Base-by-base conservation (phyloP, 441 rosid species). In the Erodium trifolium region DNA sequence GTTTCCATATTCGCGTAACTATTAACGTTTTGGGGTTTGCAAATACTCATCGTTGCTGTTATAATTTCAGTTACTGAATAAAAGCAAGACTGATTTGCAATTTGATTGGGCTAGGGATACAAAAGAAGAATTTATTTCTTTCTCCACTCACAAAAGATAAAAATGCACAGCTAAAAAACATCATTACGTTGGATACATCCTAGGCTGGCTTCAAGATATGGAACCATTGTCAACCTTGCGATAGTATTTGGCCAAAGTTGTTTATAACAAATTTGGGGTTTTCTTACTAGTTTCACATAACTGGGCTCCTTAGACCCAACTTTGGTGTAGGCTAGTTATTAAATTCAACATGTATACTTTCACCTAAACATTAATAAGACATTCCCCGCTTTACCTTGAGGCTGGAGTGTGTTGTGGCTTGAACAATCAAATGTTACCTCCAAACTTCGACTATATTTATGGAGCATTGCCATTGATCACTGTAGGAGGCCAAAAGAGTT, bases 211-310 rank as follows among this genome's bases (percentile, higher is more conserved):
- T 29, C 39, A 12, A 63, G 65, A 23, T 29, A 27, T 63, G 65
- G 17, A 13, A 19, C 14, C 65, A 9, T 12, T 27, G n/a, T 63
- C 17, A 63, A 27, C 65, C 65, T 27, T 63, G 16, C 17, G 12
- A 27, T 63, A 63, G 65, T 63, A 27, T 63, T 63, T 27, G 17
- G n/a, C 65, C 14, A 12, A 13, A 62, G 16, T 62, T 62, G 65
- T 11, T 62, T 23, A 3, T 62, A 62, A 16, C 37, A 37, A 23
- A 62, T 62, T 27, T 23, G n/a, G 65, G 35, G 16, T 4, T 62
- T 62, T 62, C 37, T 62, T 12, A 62, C 29, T 60, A 35, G 34
- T 11, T 19, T 10, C 65, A 62, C 37, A 27, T 27, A 62, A 62
- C 17, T 29, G 37, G n/a, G n/a, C 65, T 27, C 18, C 23, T 29